Conservation (phyloP, 176 grass and related monocot genomes). For the Lolium rigidum region DNA sequence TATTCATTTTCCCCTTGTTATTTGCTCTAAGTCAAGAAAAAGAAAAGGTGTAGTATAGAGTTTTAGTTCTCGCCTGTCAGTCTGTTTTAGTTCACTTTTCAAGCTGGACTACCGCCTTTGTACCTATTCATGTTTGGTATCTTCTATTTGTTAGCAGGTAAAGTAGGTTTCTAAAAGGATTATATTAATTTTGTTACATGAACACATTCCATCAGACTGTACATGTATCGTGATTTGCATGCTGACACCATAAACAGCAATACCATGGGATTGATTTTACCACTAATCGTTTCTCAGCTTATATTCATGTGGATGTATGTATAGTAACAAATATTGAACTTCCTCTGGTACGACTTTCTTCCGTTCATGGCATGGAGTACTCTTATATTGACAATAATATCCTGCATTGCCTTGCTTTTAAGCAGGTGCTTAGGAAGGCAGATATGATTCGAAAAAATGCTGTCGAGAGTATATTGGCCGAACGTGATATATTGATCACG, state of each 20-base stretch:
- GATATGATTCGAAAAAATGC: slow-evolving; percentile 99
- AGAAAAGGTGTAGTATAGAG: background rate
- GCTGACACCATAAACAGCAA: background rate
- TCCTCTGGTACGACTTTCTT: background rate
- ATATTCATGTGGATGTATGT: slow-evolving; percentile 21
- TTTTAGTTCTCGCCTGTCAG: slow-evolving; percentile 1
- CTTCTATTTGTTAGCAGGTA: slow-evolving; percentile 26
- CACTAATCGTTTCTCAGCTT: slow-evolving; percentile 31
- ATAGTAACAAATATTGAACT: slow-evolving; percentile 14
- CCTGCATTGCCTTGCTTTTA: slow-evolving; percentile 39
- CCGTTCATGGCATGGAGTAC: slow-evolving; percentile 7
- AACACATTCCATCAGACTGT: slow-evolving; percentile 3
- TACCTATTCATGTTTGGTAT: slow-evolving; percentile 6
- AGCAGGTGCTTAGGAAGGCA: slow-evolving; percentile 95
- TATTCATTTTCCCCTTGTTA: background rate
- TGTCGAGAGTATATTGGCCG: slow-evolving; percentile 99
- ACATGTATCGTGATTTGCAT: background rate
- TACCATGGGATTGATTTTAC: slow-evolving; percentile 7
- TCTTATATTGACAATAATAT: slow-evolving; percentile 37
- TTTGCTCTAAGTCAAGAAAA: slow-evolving; percentile 4
- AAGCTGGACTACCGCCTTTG: slow-evolving; percentile 21
- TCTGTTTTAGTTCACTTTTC: background rate
- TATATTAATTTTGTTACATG: background rate
- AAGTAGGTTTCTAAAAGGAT: slow-evolving; percentile 13
- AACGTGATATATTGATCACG: slow-evolving; percentile 95